Conservation (phyloP, 352 stramenopile genomes). For the Pythium brassicae region DNA sequence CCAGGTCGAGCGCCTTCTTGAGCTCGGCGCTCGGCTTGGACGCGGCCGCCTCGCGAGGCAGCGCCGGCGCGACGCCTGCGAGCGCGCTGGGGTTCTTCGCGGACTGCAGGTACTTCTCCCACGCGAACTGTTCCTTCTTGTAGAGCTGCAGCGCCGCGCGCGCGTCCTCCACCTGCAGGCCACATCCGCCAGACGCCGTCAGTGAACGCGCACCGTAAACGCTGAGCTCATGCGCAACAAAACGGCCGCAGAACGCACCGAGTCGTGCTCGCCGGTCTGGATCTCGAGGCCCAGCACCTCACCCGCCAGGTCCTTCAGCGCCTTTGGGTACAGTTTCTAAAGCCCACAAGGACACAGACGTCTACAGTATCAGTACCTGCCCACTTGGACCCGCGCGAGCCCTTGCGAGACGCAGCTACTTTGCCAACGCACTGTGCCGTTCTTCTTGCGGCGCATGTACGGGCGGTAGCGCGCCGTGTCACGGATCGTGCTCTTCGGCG, state of each 20-base stretch:
- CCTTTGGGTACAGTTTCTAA: slow-evolving; percentile 84
- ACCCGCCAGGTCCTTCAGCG: slow-evolving; percentile 67
- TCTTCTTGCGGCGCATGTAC: slow-evolving; percentile 85
- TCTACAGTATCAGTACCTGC: no score
- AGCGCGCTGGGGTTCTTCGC: slow-evolving; percentile 51
- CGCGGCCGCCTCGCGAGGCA: slow-evolving; percentile 30
- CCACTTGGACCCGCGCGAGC: no score
- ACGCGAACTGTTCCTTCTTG: slow-evolving; percentile 78
- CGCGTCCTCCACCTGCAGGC: slow-evolving; percentile 64
- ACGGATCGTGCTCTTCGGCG: slow-evolving; percentile 71
- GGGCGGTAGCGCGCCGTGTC: slow-evolving; percentile 81
- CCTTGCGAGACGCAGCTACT: neutral
- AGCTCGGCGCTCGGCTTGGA: slow-evolving; percentile 16
- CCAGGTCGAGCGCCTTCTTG: slow-evolving; percentile 18
- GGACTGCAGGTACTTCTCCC: slow-evolving; percentile 80
- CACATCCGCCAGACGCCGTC: neutral
- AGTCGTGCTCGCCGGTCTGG: slow-evolving; percentile 84
- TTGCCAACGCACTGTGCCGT: slow-evolving; percentile 55
- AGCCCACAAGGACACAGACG: no score
- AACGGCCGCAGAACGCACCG: slow-evolving; percentile 47
- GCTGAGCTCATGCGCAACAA: no score
- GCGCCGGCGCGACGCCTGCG: slow-evolving; percentile 41
- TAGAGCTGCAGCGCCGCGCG: slow-evolving; percentile 73
- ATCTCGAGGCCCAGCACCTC: slow-evolving; percentile 67
- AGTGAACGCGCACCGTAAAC: neutral